Percentiles rank a stretch among this genome's conserved stretches.
Conservation (phyloP, 371 early-diverging fungal genomes). For the Mortierella sp. region DNA sequence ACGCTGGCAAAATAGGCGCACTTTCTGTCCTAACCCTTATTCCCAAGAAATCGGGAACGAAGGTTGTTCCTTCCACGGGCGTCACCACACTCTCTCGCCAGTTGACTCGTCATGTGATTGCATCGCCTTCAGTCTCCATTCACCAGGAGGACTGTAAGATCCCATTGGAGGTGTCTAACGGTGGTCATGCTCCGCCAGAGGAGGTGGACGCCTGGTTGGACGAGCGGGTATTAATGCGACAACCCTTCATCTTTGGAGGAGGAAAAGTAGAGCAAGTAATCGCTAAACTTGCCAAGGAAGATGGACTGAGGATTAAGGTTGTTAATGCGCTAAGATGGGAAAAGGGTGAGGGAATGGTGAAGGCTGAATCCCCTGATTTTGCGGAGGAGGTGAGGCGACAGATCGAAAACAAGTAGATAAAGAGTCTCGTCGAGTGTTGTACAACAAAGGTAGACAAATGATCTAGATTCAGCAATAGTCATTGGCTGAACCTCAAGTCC, state of each 20-base stretch:
- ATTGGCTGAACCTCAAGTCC: too few species aligned
- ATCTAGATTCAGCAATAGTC: too few species aligned
- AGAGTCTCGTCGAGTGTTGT: too few species aligned
- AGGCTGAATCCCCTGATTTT: constrained; percentile 74
- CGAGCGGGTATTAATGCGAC: constrained; percentile 71
- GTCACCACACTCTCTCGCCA: constrained; percentile 68
- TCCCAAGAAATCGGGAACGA: constrained; percentile 47
- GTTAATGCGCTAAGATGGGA: constrained; percentile 82
- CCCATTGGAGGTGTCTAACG: constrained; percentile 45
- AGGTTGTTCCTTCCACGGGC: constrained; percentile 45
- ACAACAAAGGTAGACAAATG: too few species aligned
- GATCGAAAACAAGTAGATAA: constrained; percentile 42
- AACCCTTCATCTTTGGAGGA: constrained; percentile 83
- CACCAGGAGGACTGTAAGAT: constrained; percentile 53
- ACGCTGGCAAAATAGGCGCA: constrained; percentile 72
- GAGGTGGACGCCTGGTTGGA: constrained; percentile 66
- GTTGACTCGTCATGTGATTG: constrained; percentile 84
- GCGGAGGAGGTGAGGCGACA: constrained; percentile 78
- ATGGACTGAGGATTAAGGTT: constrained; percentile 57
- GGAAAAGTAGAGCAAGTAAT: constrained; percentile 75
- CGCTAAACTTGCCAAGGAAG: constrained; percentile 56
- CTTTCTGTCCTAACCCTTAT: constrained; percentile 69
- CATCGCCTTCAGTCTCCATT: constrained; percentile 72
- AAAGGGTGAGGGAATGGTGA: constrained; percentile 89
- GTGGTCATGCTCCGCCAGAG: constrained; percentile 57